These are phyloP conservation scores for Penicillium sp. DNA, from an alignment of 2,329 filamentous ascomycete species.

Conservation along the genomic window DNA sequence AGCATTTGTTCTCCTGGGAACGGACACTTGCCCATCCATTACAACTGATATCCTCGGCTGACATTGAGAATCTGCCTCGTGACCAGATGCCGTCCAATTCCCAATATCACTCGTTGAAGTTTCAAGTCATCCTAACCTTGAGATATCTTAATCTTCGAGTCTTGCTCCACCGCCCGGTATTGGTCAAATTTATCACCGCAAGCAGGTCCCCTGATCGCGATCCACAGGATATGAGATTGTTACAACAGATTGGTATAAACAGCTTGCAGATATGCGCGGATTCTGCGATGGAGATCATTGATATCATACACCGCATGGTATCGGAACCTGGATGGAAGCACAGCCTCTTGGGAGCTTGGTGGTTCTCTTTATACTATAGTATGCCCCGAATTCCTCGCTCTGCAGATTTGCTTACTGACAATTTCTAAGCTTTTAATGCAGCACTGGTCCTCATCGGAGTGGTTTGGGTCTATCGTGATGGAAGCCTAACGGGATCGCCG, in stretches of 20 bases:
- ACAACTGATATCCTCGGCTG: slow-evolving; percentile 4
- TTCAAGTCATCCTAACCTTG: slow-evolving; percentile 45
- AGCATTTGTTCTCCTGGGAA: slow-evolving; percentile 18
- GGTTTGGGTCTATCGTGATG: slow-evolving; percentile 19
- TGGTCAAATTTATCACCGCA: slow-evolving; percentile 39
- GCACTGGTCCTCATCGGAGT: slow-evolving; percentile 29
- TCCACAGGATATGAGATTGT: slow-evolving; percentile 19
- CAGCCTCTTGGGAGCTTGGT: slow-evolving; percentile 32
- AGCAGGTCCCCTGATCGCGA: slow-evolving; percentile 5
- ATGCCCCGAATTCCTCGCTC: neutral
- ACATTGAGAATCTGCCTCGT: neutral
- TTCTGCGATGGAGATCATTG: slow-evolving; percentile 32
- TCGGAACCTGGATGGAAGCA: slow-evolving; percentile 17
- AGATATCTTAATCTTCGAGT: slow-evolving; percentile 45
- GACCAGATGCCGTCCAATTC: neutral
- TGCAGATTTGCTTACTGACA: neutral
- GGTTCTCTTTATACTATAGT: slow-evolving; percentile 37
- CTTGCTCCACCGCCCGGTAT: slow-evolving; percentile 42
- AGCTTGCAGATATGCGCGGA: slow-evolving; percentile 34
- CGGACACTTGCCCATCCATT: slow-evolving; percentile 10
- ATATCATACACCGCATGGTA: slow-evolving; percentile 22
- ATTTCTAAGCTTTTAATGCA: slow-evolving; percentile 30
- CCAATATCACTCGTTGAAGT: slow-evolving; percentile 24
- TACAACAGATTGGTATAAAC: slow-evolving; percentile 33
- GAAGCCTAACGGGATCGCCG: neutral